Evolutionary conservation across 169 alveolate species (phyloP).

Genomic region (Cryptosporidium canis): DNA sequence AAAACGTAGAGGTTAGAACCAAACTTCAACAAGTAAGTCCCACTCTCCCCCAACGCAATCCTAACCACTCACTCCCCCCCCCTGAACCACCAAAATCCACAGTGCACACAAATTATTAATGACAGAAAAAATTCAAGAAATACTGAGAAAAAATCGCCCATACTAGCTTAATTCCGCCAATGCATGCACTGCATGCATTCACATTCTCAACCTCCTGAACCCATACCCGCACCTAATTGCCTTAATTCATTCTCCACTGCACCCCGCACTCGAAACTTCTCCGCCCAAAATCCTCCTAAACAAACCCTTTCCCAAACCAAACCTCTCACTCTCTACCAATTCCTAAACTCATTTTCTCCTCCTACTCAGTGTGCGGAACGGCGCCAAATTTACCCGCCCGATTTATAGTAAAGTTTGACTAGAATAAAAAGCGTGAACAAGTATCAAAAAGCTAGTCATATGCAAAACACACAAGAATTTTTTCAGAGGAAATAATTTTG

Average conservation of each 20-base stretch:
- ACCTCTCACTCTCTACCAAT: not conserved
- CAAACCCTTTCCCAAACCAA: not conserved
- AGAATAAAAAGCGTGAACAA: not conserved
- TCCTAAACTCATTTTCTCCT: not conserved
- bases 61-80: not conserved
- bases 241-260: too few species aligned
- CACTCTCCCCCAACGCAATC: not conserved
- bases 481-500: not conserved
- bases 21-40: slow-evolving; percentile 60
- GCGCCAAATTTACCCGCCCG: not conserved
- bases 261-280: too few species aligned
- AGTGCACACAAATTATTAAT: slow-evolving; percentile 21
- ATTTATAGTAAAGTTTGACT: not conserved
- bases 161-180: not conserved
- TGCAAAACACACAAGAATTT: slow-evolving; percentile 32
- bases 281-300: not conserved
- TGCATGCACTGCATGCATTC: not conserved
- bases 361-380: not conserved
- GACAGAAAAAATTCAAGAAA: slow-evolving; percentile 6
- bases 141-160: not conserved
- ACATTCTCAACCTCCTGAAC: too few species aligned
- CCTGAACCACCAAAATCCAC: not conserved
- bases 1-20: slow-evolving; percentile 29
- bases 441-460: not conserved
- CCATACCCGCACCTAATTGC: too few species aligned